A percentile compares a stretch with the other conserved stretches of the same genome.
phyloP scores from a whole-genome alignment of 2,329 filamentous ascomycete genomes.

The Calonectria hawksworthii region DNA sequence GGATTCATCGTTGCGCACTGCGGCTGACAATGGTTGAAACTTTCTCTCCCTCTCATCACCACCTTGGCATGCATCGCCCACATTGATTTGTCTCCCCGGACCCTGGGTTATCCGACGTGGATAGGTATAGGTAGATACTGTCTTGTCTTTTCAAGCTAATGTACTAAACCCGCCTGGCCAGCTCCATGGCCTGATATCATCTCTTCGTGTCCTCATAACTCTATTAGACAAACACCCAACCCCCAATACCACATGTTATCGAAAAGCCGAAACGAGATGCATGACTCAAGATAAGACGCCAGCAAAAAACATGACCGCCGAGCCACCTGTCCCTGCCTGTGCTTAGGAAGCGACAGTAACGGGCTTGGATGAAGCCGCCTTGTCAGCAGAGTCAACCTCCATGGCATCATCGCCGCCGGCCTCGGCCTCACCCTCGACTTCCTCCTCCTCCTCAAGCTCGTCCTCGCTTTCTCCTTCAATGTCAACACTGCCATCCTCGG shows the following conservation, averaged over 20 bases:
- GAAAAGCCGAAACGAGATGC: conserved; percentile 32
- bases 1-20: conserved; percentile 4
- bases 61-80: not conserved
- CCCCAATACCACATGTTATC: conserved; percentile 35
- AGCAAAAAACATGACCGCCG: conserved; percentile 26
- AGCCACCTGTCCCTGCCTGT: not conserved
- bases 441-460: conserved; percentile 77
- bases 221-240: conserved; percentile 44
- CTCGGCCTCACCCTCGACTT: conserved; percentile 52
- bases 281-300: conserved; percentile 32
- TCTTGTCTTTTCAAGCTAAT: conserved; percentile 28
- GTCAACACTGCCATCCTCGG: conserved; percentile 83
- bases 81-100: not conserved
- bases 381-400: conserved; percentile 63
- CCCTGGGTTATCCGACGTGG: not conserved
- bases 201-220: conserved; percentile 50
- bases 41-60: not conserved
- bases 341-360: conserved; percentile 53
- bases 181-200: conserved; percentile 44
- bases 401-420: conserved; percentile 59
- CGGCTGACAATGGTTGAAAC: conserved; percentile 7
- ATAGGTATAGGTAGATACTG: conserved; percentile 17
- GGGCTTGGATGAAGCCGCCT: conserved; percentile 52
- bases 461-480: conserved; percentile 83
- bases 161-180: conserved; percentile 31